Percentiles rank a stretch among this genome's conserved stretches.
phyloP scores from a whole-genome alignment of 345 rosid genomes.

The Brassica nigra region DNA sequence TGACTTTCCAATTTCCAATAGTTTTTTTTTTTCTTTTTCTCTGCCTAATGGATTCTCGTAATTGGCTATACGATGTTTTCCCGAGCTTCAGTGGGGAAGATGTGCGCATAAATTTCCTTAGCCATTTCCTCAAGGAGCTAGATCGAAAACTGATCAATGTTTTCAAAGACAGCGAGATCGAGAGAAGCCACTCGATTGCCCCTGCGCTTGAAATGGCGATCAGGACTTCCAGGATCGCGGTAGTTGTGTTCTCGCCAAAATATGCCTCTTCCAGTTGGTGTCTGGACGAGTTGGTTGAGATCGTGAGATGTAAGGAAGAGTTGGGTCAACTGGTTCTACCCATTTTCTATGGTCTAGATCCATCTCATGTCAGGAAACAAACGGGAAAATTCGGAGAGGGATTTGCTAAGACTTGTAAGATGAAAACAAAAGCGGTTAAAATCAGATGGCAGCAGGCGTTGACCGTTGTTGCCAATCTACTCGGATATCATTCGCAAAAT shows the following conservation, averaged over 20 bases:
- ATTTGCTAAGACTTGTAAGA: not conserved
- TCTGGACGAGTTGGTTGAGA: slow-evolving; percentile 6
- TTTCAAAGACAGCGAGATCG: slow-evolving; percentile 6
- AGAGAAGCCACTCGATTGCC: not conserved
- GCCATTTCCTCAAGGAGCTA: not conserved
- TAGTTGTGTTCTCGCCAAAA: not conserved
- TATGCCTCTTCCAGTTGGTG: slow-evolving; percentile 21
- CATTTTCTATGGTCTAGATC: slow-evolving; percentile 11
- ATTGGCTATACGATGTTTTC: not conserved
- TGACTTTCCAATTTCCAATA: not conserved
- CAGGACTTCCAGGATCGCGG: not conserved
- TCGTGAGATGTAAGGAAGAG: not conserved
- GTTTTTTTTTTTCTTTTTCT: not conserved
- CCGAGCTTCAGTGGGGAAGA: not conserved
- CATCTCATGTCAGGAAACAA: slow-evolving; percentile 13
- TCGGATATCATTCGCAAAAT: not conserved
- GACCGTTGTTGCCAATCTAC: not conserved
- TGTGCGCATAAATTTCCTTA: not conserved
- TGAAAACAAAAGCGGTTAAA: not conserved
- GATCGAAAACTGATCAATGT: not conserved
- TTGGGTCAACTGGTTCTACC: not conserved
- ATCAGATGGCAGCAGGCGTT: not conserved
- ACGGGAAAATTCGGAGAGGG: not conserved
- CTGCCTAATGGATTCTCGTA: not conserved
- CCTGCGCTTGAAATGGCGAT: not conserved